Percentiles rank a stretch among this genome's conserved stretches.
Evolutionary conservation across 2,329 filamentous ascomycete species (phyloP).

Genomic region (Lachnellula cervina): DNA sequence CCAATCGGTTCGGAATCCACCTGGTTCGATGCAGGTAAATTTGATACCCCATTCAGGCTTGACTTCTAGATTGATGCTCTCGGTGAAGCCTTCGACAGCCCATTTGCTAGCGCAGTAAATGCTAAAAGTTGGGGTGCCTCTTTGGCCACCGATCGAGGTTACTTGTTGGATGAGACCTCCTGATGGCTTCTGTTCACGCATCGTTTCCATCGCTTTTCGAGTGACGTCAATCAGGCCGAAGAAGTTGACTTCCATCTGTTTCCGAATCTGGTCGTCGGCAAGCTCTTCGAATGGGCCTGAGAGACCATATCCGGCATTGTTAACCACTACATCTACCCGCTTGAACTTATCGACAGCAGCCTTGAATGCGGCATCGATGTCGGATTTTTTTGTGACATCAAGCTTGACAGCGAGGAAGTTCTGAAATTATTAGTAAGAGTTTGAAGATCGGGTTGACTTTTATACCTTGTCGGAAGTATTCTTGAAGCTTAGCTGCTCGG

Average conservation of each 20-base stretch:
- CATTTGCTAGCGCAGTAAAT: constrained; percentile 40
- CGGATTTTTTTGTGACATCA: constrained; percentile 49
- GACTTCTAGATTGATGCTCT: constrained; percentile 33
- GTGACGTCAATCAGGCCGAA: constrained; percentile 53
- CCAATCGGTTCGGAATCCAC: constrained; percentile 38
- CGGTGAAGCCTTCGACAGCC: constrained; percentile 39
- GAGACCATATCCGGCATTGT: constrained; percentile 57
- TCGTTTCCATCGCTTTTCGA: constrained; percentile 34
- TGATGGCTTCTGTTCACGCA: constrained; percentile 33
- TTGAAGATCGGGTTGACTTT: not conserved
- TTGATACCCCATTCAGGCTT: constrained; percentile 37
- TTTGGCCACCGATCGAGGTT: constrained; percentile 35
- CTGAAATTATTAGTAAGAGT: constrained; percentile 3
- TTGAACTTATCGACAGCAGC: constrained; percentile 44
- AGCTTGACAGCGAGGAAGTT: constrained; percentile 47
- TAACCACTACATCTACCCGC: constrained; percentile 54
- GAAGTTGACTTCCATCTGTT: constrained; percentile 56
- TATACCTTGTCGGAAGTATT: constrained; percentile 29
- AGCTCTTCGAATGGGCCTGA: constrained; percentile 49
- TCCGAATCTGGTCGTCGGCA: constrained; percentile 42
- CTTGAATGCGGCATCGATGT: constrained; percentile 32
- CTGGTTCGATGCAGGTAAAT: constrained; percentile 38
- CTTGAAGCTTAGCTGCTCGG: constrained; percentile 34
- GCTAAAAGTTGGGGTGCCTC: constrained; percentile 31
- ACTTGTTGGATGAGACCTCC: constrained; percentile 39